Base-by-base conservation (phyloP, 2,329 filamentous ascomycete genomes). In the Scedosporium boydii region DNA sequence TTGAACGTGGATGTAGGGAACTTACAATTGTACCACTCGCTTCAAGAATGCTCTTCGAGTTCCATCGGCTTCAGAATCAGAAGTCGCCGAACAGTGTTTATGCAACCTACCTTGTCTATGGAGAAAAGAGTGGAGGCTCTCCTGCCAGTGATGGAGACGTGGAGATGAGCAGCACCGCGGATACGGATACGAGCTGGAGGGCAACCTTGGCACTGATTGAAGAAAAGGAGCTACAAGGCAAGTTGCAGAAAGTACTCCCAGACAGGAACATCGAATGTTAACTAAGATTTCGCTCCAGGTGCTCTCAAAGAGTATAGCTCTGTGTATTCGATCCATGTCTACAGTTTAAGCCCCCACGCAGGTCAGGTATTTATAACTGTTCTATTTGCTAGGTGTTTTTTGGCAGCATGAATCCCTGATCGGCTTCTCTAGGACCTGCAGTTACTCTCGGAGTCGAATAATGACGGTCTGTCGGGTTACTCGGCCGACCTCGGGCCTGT, bases 91-190 rank as follows among this genome's bases (percentile, higher is more conserved):
- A 85, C 23, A 87, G 86, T 27, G 80, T 97, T n/a, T 85, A 96
- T 76, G 95, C 93, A 55, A 97, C 92, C n/a, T 99, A 97, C 75
- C 78, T 97, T 58, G 72, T 99, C 56, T 89, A 87, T 59, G 95
- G 93, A 46, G 29, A 41, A 12, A 61, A 61, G 83, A 78, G 23
- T 88, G 84, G 69, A 79, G 75, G 61, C 69, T 70, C 71, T 18
- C 67, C 65, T 1, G 69, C 74, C 26, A 76, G 80, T 42, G 81
- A 88, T 68, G 83, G 78, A n/a, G 87, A 89, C 60, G 84, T 91
- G 63, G 85, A 87, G 55, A 88, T 90, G 76, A 82, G 80, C 58
- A 87, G 86, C 74, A 89, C 88, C 6, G 80, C 84, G 70, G 82
- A 83, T 16, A 81, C 85, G 6, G 81, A 86, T 12, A 74, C 79